phyloP scores from a whole-genome alignment of 768 basidiomycete genomes.

The Lactarius sp. region DNA sequence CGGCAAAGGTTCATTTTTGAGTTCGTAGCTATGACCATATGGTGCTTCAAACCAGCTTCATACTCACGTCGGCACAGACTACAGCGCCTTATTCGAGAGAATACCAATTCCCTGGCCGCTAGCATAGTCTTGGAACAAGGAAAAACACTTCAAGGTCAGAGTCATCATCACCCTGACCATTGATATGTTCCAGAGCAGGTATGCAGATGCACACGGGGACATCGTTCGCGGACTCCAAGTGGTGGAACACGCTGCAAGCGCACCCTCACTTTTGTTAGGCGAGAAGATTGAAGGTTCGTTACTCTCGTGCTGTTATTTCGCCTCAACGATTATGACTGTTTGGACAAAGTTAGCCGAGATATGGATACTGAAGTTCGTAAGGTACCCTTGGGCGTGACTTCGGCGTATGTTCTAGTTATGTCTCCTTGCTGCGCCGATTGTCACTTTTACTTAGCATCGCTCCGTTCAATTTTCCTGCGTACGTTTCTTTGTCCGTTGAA shows the following conservation, averaged over 20 bases:
- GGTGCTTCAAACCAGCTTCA: neutral
- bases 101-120: constrained; percentile 78
- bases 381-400: constrained; percentile 84
- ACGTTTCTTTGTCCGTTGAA: constrained; percentile 31
- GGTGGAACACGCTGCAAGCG: constrained; percentile 72
- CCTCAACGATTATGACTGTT: neutral
- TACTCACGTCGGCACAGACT: constrained; percentile 47
- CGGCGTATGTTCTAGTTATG: constrained; percentile 37
- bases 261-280: constrained; percentile 81
- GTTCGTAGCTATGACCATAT: constrained; percentile 44
- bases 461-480: constrained; percentile 92
- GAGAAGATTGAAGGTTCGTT: constrained; percentile 83
- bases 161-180: constrained; percentile 14
- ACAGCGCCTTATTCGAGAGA: constrained; percentile 79
- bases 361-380: constrained; percentile 92
- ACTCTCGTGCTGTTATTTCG: neutral
- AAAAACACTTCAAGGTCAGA: constrained; percentile 78
- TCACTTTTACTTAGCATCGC: constrained; percentile 46
- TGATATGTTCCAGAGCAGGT: neutral
- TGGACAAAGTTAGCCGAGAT: constrained; percentile 70
- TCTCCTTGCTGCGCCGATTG: neutral
- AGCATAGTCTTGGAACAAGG: constrained; percentile 96
- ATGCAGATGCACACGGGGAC: constrained; percentile 88
- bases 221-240: constrained; percentile 90
- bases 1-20: constrained; percentile 87